phyloP scores from a whole-genome alignment of 306 rosid species.

The Sindora glabra region DNA sequence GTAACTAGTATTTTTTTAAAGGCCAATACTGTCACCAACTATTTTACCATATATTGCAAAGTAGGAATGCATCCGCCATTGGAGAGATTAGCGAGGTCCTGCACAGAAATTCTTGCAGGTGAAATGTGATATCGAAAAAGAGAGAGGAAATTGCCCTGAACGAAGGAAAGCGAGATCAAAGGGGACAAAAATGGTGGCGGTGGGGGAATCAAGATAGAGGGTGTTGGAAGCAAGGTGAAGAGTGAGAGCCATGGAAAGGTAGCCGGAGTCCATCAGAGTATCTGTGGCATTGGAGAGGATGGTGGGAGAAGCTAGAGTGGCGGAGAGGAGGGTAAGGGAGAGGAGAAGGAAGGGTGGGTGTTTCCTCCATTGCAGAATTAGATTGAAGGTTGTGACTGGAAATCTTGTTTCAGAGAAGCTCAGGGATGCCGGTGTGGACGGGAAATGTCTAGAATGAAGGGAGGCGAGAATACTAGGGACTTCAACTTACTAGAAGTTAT shows the following conservation, averaged over 20 bases:
- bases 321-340: not conserved
- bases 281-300: constrained; percentile 8
- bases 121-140: constrained; percentile 30
- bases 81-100: constrained; percentile 1
- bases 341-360: not conserved
- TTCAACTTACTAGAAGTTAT: too few relatives aligned
- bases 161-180: constrained; percentile 23
- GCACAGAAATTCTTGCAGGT: constrained; percentile 15
- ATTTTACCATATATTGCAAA: too few relatives aligned
- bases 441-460: not conserved
- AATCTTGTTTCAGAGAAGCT: not conserved
- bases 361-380: not conserved
- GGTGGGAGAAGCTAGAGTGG: not conserved
- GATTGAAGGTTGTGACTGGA: not conserved
- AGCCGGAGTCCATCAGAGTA: constrained; percentile 26
- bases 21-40: too few relatives aligned
- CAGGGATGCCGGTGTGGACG: not conserved
- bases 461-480: too few relatives aligned
- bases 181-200: constrained; percentile 41
- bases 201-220: constrained; percentile 9
- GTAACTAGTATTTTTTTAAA: too few relatives aligned
- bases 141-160: constrained; percentile 23
- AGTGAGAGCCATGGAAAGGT: constrained; percentile 34
- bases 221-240: constrained; percentile 21
- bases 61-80: not conserved